Evolutionary conservation across 169 alveolate genomes (phyloP).

Genomic region (Plasmodium inui): DNA sequence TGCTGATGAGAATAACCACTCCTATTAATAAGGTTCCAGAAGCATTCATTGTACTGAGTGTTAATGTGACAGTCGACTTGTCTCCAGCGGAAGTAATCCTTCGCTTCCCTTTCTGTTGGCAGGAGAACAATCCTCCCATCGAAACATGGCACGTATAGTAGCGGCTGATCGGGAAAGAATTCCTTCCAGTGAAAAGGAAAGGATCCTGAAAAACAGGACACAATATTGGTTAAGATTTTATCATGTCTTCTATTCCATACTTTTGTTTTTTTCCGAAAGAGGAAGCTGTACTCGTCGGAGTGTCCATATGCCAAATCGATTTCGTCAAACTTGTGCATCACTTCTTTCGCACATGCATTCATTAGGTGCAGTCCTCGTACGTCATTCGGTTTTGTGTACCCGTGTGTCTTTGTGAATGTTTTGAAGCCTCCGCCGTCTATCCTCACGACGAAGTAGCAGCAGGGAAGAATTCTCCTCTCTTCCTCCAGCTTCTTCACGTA

Average conservation of each 20-base stretch:
- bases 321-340: conserved; percentile 93
- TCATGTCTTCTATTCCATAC: conserved; percentile 82
- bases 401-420: conserved; percentile 90
- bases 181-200: conserved; percentile 90
- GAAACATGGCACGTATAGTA: conserved; percentile 92
- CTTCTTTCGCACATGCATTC: conserved; percentile 93
- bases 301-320: conserved; percentile 95
- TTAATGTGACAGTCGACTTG: conserved; percentile 96
- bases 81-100: conserved; percentile 93
- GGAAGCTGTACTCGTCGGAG: conserved; percentile 91
- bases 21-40: conserved; percentile 94
- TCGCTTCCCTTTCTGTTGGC: conserved; percentile 91
- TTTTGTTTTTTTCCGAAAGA: conserved; percentile 75
- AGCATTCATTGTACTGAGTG: conserved; percentile 95
- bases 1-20: conserved; percentile 90
- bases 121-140: conserved; percentile 95
- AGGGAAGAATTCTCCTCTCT: conserved; percentile 85
- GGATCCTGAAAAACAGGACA: conserved; percentile 93
- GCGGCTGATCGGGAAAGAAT: conserved; percentile 83
- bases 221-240: conserved; percentile 91
- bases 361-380: conserved; percentile 90
- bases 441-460: conserved; percentile 94
- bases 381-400: conserved; percentile 96
- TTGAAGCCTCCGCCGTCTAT: conserved; percentile 96
- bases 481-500: conserved; percentile 95